These are phyloP conservation scores for Canavalia ensiformis DNA, from an alignment of 306 rosid genomes.

Conservation along the genomic window DNA sequence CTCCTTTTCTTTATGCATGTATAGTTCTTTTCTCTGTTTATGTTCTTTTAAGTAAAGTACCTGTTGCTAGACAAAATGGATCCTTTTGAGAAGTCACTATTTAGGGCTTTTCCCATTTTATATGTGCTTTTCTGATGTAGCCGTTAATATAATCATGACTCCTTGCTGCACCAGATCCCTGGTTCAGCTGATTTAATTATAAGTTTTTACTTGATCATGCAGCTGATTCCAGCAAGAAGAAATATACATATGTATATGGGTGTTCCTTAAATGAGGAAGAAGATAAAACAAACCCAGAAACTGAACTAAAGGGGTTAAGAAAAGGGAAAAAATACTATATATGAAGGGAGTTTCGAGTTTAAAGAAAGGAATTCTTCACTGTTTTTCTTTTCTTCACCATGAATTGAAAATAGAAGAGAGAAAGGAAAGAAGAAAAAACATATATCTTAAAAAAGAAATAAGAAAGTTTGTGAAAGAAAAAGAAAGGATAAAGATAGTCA, in stretches of 20 bases:
- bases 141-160: slow-evolving; percentile 42
- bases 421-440: slow-evolving; percentile 37
- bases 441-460: slow-evolving; percentile 15
- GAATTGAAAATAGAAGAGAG: slow-evolving; percentile 11
- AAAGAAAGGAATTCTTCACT: slow-evolving; percentile 34
- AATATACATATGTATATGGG: slow-evolving; percentile 30
- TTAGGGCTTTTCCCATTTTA: slow-evolving; percentile 55
- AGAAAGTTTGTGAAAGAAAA: slow-evolving; percentile 38
- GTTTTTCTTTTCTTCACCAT: slow-evolving; percentile 5
- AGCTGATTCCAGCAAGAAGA: slow-evolving; percentile 47
- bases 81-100: slow-evolving; percentile 49
- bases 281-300: slow-evolving; percentile 44
- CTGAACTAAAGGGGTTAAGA: slow-evolving; percentile 23
- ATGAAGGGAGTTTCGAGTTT: slow-evolving; percentile 37
- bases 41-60: slow-evolving; percentile 45
- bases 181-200: slow-evolving; percentile 36
- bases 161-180: slow-evolving; percentile 53
- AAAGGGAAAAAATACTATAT: not conserved
- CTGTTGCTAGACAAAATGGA: slow-evolving; percentile 43
- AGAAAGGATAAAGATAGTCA: slow-evolving; percentile 46
- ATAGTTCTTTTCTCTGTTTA: slow-evolving; percentile 46
- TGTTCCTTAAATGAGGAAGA: slow-evolving; percentile 18
- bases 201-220: slow-evolving; percentile 50
- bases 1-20: slow-evolving; percentile 43
- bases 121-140: slow-evolving; percentile 28